A percentile compares a stretch with the other conserved stretches of the same genome.
Evolutionary conservation across 2,329 filamentous ascomycete species (phyloP).

Genomic region (Zymoseptoria tritici): DNA sequence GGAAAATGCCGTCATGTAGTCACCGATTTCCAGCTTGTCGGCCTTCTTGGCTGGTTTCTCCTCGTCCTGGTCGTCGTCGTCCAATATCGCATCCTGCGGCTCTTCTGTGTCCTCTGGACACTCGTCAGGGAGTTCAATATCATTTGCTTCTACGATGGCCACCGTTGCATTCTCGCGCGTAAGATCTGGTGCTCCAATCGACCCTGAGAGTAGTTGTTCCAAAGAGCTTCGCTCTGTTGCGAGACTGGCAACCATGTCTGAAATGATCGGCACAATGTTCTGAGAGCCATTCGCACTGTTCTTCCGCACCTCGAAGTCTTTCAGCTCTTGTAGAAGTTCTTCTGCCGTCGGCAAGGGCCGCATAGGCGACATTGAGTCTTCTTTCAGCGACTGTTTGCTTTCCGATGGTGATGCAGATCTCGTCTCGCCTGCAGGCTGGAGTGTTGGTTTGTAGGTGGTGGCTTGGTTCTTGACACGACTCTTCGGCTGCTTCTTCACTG

Average conservation of each 20-base stretch:
- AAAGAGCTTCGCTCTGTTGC: neutral
- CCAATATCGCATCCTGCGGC: neutral
- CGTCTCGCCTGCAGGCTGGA: neutral
- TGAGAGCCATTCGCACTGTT: neutral
- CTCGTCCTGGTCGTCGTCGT: neutral
- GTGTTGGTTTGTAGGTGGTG: neutral
- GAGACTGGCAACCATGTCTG: neutral
- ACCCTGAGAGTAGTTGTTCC: neutral
- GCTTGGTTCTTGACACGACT: neutral
- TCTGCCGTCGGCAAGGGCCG: neutral
- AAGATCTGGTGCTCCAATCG: neutral
- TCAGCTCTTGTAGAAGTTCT: neutral
- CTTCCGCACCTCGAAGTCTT: neutral
- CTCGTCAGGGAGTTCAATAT: neutral
- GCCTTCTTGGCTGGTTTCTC: neutral
- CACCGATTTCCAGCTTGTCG: slow-evolving; percentile 17
- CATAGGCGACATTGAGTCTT: neutral
- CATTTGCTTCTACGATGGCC: too few relatives aligned
- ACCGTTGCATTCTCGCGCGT: neutral
- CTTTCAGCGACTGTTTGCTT: neutral
- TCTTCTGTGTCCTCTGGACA: neutral
- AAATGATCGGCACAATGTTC: neutral
- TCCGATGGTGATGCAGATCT: neutral
- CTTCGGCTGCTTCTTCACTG: slow-evolving; percentile 5
- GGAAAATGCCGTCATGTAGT: slow-evolving; percentile 30